phyloP scores from a whole-genome alignment of 441 rosid genomes.

The Gossypium aridum region DNA sequence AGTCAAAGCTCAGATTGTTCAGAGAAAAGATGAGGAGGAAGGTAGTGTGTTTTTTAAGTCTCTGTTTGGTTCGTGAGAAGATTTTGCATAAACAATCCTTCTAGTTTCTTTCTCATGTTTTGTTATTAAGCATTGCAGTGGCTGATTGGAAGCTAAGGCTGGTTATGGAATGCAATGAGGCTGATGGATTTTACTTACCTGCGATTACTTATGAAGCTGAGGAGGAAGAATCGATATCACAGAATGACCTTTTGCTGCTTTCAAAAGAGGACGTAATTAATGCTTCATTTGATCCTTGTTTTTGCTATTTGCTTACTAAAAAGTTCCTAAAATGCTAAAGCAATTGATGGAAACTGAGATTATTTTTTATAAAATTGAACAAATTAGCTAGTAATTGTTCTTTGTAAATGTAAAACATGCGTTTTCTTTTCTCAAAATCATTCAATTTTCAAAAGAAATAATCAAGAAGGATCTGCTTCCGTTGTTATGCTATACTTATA shows the following conservation, averaged over 20 bases:
- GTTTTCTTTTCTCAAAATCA: background rate
- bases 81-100: background rate
- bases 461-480: background rate
- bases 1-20: slow-evolving; percentile 84
- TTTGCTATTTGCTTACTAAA: background rate
- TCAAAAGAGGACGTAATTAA: slow-evolving; percentile 64
- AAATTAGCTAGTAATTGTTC: background rate
- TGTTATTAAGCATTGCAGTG: slow-evolving; percentile 32
- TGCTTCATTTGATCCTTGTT: background rate
- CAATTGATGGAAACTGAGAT: background rate
- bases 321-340: background rate
- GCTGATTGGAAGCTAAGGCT: slow-evolving; percentile 54
- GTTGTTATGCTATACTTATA: background rate
- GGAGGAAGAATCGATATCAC: slow-evolving; percentile 45
- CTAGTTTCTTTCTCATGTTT: background rate
- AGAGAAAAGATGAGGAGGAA: slow-evolving; percentile 66
- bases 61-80: slow-evolving; percentile 2
- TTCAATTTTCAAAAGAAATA: background rate
- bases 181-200: slow-evolving; percentile 57
- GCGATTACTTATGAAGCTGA: slow-evolving; percentile 51
- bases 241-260: slow-evolving; percentile 78
- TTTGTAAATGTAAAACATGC: background rate
- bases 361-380: background rate
- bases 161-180: slow-evolving; percentile 66
- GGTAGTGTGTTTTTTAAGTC: slow-evolving; percentile 27